Percentiles rank a stretch among this genome's conserved stretches.
Evolutionary conservation across 495 filamentous ascomycete genomes (phyloP).

Genomic region (Neurospora cerealis): DNA sequence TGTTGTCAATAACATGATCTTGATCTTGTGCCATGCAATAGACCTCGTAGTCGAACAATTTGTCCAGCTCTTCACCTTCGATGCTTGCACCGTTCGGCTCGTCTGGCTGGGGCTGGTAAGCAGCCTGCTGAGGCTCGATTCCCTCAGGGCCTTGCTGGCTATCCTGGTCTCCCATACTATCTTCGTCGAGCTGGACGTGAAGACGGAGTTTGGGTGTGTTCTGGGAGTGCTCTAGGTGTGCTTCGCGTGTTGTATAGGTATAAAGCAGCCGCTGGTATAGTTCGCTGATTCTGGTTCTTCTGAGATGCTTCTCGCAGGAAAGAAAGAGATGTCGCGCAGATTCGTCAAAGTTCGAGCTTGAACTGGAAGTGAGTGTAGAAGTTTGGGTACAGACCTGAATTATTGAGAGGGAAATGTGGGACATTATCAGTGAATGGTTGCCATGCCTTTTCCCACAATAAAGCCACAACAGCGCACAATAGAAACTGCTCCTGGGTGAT

Average conservation of each 20-base stretch:
- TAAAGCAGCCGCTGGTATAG: not conserved
- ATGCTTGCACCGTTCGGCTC: not conserved
- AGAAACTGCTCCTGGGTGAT: not conserved
- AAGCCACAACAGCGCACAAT: not conserved
- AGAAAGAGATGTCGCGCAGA: not conserved
- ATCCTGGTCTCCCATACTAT: not conserved
- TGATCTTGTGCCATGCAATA: not conserved
- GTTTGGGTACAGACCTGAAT: not conserved
- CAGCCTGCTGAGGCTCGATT: not conserved
- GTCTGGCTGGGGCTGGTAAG: not conserved
- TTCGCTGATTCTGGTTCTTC: not conserved
- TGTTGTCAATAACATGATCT: not conserved
- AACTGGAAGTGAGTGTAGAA: not conserved
- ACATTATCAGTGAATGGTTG: not conserved
- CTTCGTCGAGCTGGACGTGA: not conserved
- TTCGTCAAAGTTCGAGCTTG: not conserved
- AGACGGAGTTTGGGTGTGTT: not conserved
- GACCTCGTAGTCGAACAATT: not conserved
- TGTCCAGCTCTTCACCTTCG: not conserved
- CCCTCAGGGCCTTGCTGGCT: not conserved
- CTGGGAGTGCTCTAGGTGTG: not conserved
- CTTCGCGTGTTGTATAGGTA: not conserved
- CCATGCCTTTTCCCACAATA: not conserved
- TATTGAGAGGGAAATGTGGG: not conserved
- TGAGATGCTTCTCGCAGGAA: not conserved